Evolutionary conservation across 1,139 yeast genomes (phyloP), one percentile per base, ranked within the genome.

Genomic region (Taphrina wiesneri): DNA sequence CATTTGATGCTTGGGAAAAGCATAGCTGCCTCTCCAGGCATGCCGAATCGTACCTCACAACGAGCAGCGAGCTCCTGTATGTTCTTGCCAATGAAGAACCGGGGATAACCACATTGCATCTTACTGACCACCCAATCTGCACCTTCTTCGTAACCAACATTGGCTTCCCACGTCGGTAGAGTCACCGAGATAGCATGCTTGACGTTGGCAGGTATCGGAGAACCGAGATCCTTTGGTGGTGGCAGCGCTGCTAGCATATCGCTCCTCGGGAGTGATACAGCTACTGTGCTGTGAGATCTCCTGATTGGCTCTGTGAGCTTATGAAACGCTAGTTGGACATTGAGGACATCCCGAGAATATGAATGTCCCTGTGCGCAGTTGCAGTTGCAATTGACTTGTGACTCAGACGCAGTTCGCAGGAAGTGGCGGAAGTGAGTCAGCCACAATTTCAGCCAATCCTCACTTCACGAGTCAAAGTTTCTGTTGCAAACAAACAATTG

Each of bases 111-210:
- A 1, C 93, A 85, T 67, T 80, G 80, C 95, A 92, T 88, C 74
- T 85, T 85, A 59, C 81, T 78, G n/a, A 86, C 85, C 3, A 92
- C 92, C 90, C 93, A 87, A 21, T 83, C 86, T 73, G 88, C 85
- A 11, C 96, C 96, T 76, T 89, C 95, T 76, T 92, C 97, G 73
- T 92, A 92, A 4, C 90, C 97, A 2, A 92, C 89, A 13, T 89
- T 89, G 43, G 96, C 91, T 63, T 85, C 89, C 97, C 97, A 92
- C 0, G 96, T 88, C 4, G 98, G 98, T 56, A 92, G 81, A 0
- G 96, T 88, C 59, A 92, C 97, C 9, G 96, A 88, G 0, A 92
- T 96, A 0, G 97, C 97, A 76, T 92, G 98, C 4, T 87, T 86
- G 0, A 96, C 87, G 74, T 90, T 87, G 68, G 87, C 86, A 11